Evolutionary conservation across 441 rosid species (phyloP).

Genomic region (Croton laevigatus): DNA sequence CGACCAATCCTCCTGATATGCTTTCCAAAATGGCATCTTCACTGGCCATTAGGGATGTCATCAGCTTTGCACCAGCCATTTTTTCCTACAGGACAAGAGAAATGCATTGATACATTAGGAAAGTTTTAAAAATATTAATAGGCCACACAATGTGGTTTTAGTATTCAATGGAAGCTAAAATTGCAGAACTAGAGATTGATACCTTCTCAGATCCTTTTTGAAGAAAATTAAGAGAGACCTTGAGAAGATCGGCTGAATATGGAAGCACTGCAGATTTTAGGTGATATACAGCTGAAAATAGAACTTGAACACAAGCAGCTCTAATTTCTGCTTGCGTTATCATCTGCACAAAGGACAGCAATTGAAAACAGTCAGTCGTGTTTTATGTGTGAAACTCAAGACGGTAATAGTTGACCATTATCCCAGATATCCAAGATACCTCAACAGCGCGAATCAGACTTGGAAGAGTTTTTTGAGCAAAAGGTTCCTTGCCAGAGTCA

Average conservation of each 20-base stretch:
- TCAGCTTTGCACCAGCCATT: conserved; percentile 79
- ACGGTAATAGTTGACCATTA: conserved; percentile 1
- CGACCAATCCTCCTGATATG: conserved; percentile 67
- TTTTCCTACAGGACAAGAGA: conserved; percentile 55
- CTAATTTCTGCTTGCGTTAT: conserved; percentile 48
- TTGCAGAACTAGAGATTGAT: conserved; percentile 21
- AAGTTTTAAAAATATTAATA: too few species aligned
- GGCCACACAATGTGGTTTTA: not conserved
- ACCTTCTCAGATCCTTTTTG: conserved; percentile 69
- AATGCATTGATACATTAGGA: not conserved
- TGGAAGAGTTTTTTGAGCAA: conserved; percentile 57
- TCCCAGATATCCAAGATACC: conserved; percentile 43
- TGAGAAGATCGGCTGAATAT: conserved; percentile 63
- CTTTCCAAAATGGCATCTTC: conserved; percentile 66
- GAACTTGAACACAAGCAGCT: conserved; percentile 79
- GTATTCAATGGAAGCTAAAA: not conserved
- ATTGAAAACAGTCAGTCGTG: not conserved
- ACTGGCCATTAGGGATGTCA: conserved; percentile 83
- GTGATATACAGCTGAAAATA: conserved; percentile 85
- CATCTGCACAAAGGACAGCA: conserved; percentile 36
- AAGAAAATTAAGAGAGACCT: conserved; percentile 62
- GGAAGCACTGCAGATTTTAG: conserved; percentile 72
- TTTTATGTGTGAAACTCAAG: conserved; percentile 2
- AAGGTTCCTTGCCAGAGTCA: conserved; percentile 49
- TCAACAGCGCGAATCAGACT: conserved; percentile 51